phyloP scores from a whole-genome alignment of 352 stramenopile species.

The Phytopythium oedochilum region DNA sequence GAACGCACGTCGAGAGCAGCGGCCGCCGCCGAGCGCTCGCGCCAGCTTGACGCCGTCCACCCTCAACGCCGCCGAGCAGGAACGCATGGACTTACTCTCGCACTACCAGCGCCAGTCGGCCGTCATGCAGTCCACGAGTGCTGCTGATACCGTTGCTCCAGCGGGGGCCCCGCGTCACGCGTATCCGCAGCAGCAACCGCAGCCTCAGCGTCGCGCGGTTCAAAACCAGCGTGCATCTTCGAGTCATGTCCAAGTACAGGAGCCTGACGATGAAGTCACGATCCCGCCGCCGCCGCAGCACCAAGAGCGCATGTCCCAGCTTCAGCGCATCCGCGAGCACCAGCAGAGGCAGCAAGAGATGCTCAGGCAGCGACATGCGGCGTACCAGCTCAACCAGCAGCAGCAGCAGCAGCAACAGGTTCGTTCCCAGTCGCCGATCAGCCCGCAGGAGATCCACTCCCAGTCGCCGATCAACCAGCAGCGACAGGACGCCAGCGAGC shows the following conservation, averaged over 20 bases:
- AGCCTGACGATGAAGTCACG: constrained; percentile 19
- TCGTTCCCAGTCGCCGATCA: constrained; percentile 14
- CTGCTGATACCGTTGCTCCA: not conserved
- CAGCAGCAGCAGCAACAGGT: constrained; percentile 5
- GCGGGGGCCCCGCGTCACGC: constrained; percentile 1
- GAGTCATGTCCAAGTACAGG: too few relatives aligned
- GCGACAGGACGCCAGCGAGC: constrained; percentile 12
- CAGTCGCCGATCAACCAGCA: constrained; percentile 18
- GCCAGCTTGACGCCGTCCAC: not conserved
- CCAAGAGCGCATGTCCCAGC: constrained; percentile 9
- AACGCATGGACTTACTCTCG: constrained; percentile 25
- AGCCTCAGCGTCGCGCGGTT: not conserved
- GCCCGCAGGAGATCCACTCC: constrained; percentile 11
- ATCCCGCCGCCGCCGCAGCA: constrained; percentile 4
- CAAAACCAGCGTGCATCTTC: not conserved
- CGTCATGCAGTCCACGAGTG: constrained; percentile 7
- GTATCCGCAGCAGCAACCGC: constrained; percentile 16
- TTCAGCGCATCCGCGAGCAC: not conserved
- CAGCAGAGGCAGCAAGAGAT: constrained; percentile 26
- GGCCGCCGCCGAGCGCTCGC: constrained; percentile 3
- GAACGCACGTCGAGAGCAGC: not conserved
- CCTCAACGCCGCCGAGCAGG: constrained; percentile 17
- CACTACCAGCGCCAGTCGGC: constrained; percentile 31
- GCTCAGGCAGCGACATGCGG: constrained; percentile 7
- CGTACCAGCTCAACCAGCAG: constrained; percentile 13